These are phyloP conservation scores for Lojkania enalia DNA, from an alignment of 2,329 filamentous ascomycete species.

Conservation along the genomic window DNA sequence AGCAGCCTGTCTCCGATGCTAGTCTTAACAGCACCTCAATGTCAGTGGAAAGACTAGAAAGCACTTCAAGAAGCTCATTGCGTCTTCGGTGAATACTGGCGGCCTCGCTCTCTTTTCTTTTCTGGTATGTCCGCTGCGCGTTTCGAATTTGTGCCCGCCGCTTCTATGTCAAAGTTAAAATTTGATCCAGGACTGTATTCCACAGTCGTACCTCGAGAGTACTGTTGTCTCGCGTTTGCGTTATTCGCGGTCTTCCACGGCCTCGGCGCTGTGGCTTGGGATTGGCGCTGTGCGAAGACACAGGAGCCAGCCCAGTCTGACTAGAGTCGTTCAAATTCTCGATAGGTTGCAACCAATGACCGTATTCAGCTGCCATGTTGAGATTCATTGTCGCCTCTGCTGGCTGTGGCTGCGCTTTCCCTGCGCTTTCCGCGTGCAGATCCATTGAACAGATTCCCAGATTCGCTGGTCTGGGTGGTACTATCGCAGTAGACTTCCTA, in stretches of 20 bases:
- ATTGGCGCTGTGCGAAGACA: neutral
- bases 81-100: slow-evolving; percentile 19
- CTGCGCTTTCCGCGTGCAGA: too few relatives aligned
- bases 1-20: slow-evolving; percentile 14
- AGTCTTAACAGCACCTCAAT: slow-evolving; percentile 25
- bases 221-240: slow-evolving; percentile 17
- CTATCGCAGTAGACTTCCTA: too few relatives aligned
- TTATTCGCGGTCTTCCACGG: slow-evolving; percentile 26
- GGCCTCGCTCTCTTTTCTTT: slow-evolving; percentile 27
- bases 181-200: neutral
- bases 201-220: slow-evolving; percentile 23
- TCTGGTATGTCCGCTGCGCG: slow-evolving; percentile 29
- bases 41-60: slow-evolving; percentile 24
- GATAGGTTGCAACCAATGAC: neutral
- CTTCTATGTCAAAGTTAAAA: slow-evolving; percentile 18
- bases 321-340: neutral
- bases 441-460: too few relatives aligned
- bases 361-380: neutral
- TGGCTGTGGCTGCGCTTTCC: too few relatives aligned
- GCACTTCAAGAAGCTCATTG: slow-evolving; percentile 25
- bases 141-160: slow-evolving; percentile 30
- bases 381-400: neutral
- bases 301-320: neutral
- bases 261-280: slow-evolving; percentile 10
- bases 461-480: too few relatives aligned